A percentile compares a stretch with the other conserved stretches of the same genome.
Evolutionary conservation across 805 yeast genomes (phyloP).

Genomic region (Cyberlindnera maritima): DNA sequence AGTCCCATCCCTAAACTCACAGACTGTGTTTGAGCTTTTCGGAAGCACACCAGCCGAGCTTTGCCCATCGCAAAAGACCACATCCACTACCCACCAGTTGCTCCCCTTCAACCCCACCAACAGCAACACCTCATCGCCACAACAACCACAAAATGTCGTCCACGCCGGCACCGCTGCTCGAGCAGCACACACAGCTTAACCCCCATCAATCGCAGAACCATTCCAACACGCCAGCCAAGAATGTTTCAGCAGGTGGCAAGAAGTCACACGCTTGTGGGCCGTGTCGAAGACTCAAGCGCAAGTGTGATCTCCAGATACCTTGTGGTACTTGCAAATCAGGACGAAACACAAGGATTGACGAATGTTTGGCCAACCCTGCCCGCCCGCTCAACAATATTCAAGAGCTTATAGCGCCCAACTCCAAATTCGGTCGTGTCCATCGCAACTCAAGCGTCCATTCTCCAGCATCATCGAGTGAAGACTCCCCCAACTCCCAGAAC

Average conservation of each 20-base stretch:
- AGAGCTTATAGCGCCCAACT: conserved; percentile 23
- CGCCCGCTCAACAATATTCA: conserved; percentile 23
- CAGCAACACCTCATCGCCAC: neutral
- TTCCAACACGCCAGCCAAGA: neutral
- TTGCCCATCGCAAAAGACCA: no score
- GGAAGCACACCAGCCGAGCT: no score
- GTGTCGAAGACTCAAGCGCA: conserved; percentile 28
- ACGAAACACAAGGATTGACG: conserved; percentile 23
- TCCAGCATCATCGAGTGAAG: conserved; percentile 7
- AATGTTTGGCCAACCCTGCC: conserved; percentile 28
- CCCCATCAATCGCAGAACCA: neutral
- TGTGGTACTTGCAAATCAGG: conserved; percentile 29
- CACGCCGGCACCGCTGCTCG: conserved; percentile 5
- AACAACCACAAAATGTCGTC: conserved; percentile 1
- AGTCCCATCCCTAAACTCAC: no score
- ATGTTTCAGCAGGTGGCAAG: conserved; percentile 17
- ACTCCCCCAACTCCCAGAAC: neutral
- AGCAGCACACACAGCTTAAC: neutral
- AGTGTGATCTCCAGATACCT: conserved; percentile 28
- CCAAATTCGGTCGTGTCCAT: conserved; percentile 23
- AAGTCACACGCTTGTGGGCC: conserved; percentile 31
- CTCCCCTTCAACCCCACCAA: no score
- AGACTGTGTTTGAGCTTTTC: no score
- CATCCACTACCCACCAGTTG: no score
- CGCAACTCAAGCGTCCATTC: conserved; percentile 11